Percentiles rank a stretch among this genome's conserved stretches.
Evolutionary conservation across 495 filamentous ascomycete genomes (phyloP).

Genomic region (Aspergillus coremiiformis): DNA sequence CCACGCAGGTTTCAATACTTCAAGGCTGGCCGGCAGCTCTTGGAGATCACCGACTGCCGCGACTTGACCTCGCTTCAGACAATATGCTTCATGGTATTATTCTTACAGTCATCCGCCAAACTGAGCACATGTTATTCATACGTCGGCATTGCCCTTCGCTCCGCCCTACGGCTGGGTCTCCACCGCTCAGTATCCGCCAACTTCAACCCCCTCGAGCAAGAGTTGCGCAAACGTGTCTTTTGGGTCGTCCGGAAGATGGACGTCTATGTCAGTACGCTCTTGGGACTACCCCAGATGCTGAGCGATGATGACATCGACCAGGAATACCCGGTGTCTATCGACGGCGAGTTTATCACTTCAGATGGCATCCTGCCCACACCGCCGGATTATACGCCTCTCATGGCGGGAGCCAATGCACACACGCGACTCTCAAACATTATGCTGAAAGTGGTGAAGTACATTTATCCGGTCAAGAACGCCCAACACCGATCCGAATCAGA

Average conservation of each 20-base stretch:
- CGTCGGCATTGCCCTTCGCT: conserved; percentile 81
- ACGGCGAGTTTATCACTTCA: conserved; percentile 83
- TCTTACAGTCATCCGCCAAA: conserved; percentile 84
- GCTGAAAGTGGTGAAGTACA: conserved; percentile 75
- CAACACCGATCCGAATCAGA: conserved; percentile 39
- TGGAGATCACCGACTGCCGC: conserved; percentile 87
- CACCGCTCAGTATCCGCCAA: conserved; percentile 70
- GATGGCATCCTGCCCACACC: conserved; percentile 68
- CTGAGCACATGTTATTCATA: conserved; percentile 91
- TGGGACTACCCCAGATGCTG: conserved; percentile 79
- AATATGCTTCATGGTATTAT: conserved; percentile 86
- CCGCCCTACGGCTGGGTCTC: conserved; percentile 77
- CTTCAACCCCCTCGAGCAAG: conserved; percentile 77
- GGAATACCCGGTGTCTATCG: conserved; percentile 73
- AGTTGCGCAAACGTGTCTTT: conserved; percentile 78
- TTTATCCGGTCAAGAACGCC: conserved; percentile 80
- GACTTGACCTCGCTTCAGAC: conserved; percentile 81
- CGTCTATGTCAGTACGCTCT: conserved; percentile 79
- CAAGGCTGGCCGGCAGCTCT: conserved; percentile 65
- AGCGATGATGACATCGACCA: conserved; percentile 90
- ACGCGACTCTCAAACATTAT: conserved; percentile 69
- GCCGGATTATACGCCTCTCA: conserved; percentile 62
- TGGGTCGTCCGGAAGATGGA: conserved; percentile 92
- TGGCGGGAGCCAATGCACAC: conserved; percentile 81
- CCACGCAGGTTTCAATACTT: conserved; percentile 74